Percentiles rank a stretch among this genome's conserved stretches.
These are phyloP conservation scores for Helicostylum pulchrum DNA, from an alignment of 192 early-diverging fungal genomes.

Conservation along the genomic window DNA sequence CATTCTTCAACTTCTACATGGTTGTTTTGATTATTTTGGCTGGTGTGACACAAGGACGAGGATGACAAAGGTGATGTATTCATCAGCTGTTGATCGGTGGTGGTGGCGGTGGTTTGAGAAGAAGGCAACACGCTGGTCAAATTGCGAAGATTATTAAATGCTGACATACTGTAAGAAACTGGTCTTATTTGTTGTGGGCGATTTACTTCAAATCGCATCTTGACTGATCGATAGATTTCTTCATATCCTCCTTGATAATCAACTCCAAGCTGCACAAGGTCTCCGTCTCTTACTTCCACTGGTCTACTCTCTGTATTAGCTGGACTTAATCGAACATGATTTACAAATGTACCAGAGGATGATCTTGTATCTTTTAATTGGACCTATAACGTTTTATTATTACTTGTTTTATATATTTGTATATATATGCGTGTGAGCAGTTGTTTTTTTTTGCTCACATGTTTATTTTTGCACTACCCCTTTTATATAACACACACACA, in stretches of 20 bases:
- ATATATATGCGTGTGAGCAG: neutral
- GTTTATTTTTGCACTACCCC: no score
- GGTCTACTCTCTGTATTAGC: constrained; percentile 74
- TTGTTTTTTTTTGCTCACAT: no score
- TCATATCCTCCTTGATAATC: constrained; percentile 84
- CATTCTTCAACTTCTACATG: constrained; percentile 53
- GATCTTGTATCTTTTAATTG: constrained; percentile 81
- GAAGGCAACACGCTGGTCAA: constrained; percentile 11
- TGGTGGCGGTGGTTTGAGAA: no score
- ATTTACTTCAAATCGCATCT: constrained; percentile 68
- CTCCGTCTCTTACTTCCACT: constrained; percentile 71
- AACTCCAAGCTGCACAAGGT: constrained; percentile 84
- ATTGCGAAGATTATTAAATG: constrained; percentile 32
- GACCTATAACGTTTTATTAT: constrained; percentile 43
- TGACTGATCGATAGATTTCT: constrained; percentile 83
- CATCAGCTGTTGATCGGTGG: constrained; percentile 11
- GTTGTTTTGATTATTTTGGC: neutral
- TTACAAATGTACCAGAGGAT: constrained; percentile 89
- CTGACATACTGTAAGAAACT: constrained; percentile 51
- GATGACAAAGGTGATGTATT: neutral
- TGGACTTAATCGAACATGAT: constrained; percentile 80
- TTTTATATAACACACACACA: neutral
- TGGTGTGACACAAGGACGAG: neutral
- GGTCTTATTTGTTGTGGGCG: constrained; percentile 47
- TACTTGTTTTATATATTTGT: neutral